phyloP scores from a whole-genome alignment of 2,329 filamentous ascomycete genomes.

The Fusarium sp. region DNA sequence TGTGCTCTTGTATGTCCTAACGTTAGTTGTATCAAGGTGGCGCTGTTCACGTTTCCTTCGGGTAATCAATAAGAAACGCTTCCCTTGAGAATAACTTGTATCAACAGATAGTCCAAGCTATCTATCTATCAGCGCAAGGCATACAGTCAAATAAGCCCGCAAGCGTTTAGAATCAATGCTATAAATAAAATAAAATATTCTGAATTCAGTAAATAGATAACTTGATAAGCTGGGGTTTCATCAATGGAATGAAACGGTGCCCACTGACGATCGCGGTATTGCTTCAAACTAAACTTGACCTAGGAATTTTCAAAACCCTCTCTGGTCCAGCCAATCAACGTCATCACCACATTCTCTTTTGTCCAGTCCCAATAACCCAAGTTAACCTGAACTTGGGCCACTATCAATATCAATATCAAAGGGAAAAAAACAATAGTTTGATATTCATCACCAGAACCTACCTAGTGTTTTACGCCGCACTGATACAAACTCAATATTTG shows the following conservation, averaged over 20 bases:
- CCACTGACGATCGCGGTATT: conserved; percentile 33
- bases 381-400: conserved; percentile 4
- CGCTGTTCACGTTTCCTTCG: conserved; percentile 5
- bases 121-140: neutral
- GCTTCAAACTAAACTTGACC: conserved; percentile 23
- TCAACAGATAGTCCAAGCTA: neutral
- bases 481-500: conserved; percentile 11
- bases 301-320: conserved; percentile 40
- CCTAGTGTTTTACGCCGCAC: conserved; percentile 20
- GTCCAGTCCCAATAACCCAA: conserved; percentile 3
- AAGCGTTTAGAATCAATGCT: neutral
- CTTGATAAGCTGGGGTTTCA: neutral
- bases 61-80: conserved; percentile 10
- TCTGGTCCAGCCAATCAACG: conserved; percentile 27
- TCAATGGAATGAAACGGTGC: conserved; percentile 8
- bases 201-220: neutral
- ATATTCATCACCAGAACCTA: conserved; percentile 21
- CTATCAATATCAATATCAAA: conserved; percentile 8
- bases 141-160: neutral
- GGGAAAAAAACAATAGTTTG: neutral
- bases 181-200: neutral
- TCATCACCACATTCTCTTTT: conserved; percentile 26
- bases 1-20: neutral
- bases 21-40: neutral
- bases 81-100: neutral